A percentile compares a stretch with the other conserved stretches of the same genome.
phyloP scores from a whole-genome alignment of 148 eudicot species.

The Camellia japonica region DNA sequence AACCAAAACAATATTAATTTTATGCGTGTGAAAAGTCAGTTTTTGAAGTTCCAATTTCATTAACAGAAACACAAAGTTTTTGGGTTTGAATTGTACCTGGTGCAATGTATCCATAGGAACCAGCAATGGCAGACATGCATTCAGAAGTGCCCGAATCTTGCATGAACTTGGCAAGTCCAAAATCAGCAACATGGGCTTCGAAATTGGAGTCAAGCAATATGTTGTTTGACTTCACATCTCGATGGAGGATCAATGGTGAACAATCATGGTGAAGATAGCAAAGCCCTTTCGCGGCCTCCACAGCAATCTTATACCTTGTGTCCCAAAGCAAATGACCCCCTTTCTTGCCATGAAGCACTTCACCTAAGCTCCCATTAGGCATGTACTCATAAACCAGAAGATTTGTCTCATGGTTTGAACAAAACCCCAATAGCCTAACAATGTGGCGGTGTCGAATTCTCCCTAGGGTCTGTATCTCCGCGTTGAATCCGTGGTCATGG shows the following conservation, averaged over 20 bases:
- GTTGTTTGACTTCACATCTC: conserved; percentile 93
- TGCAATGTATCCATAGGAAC: conserved; percentile 86
- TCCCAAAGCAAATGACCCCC: conserved; percentile 95
- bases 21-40: neutral
- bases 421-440: conserved; percentile 80
- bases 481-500: conserved; percentile 94
- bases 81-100: conserved; percentile 46
- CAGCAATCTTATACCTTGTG: conserved; percentile 83
- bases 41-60: neutral
- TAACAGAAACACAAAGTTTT: too few relatives aligned
- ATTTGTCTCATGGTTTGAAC: conserved; percentile 93
- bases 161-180: conserved; percentile 96
- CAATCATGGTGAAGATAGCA: conserved; percentile 96
- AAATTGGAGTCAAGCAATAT: conserved; percentile 73
- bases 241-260: conserved; percentile 80
- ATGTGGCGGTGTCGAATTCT: conserved; percentile 88
- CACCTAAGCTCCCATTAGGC: conserved; percentile 98
- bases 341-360: conserved; percentile 91
- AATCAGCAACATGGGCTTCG: conserved; percentile 99
- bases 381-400: conserved; percentile 88
- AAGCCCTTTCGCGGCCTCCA: conserved; percentile 89
- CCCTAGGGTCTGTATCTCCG: conserved; percentile 92
- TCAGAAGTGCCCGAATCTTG: conserved; percentile 91
- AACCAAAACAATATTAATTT: neutral
- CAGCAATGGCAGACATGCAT: conserved; percentile 94